A percentile compares a stretch with the other conserved stretches of the same genome.
phyloP scores from a whole-genome alignment of 306 rosid genomes.

The Cucumis melo region DNA sequence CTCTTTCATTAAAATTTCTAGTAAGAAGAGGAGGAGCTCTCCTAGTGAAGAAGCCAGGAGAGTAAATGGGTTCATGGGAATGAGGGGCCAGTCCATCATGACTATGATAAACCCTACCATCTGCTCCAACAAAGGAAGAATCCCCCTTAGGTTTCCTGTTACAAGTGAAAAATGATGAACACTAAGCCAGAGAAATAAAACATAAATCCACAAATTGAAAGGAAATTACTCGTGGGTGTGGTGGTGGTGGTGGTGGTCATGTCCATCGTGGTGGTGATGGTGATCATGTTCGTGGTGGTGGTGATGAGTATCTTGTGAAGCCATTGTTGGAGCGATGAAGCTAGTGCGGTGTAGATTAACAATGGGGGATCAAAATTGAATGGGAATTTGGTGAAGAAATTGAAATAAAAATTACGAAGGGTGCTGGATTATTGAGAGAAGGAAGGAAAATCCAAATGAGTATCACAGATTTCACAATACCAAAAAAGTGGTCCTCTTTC shows the following conservation, averaged over 20 bases:
- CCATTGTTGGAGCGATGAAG: slow-evolving; percentile 22
- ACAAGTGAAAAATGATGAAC: background rate
- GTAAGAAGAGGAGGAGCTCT: slow-evolving; percentile 63
- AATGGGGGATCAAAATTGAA: background rate
- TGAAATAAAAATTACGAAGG: background rate
- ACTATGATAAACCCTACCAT: slow-evolving; percentile 83
- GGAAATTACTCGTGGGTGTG: slow-evolving; percentile 3
- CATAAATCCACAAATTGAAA: background rate
- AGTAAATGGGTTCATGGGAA: slow-evolving; percentile 90
- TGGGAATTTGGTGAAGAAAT: background rate
- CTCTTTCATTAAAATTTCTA: slow-evolving; percentile 70
- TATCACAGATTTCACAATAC: background rate
- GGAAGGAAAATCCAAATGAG: background rate
- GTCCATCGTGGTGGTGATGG: background rate
- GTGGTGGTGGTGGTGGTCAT: slow-evolving; percentile 18
- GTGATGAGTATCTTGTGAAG: slow-evolving; percentile 22
- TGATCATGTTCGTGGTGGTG: background rate
- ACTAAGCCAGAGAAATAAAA: background rate
- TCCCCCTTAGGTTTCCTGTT: slow-evolving; percentile 14
- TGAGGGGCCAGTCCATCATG: slow-evolving; percentile 97
- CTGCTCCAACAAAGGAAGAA: slow-evolving; percentile 51
- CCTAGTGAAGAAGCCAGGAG: slow-evolving; percentile 82
- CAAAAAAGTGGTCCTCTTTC: background rate
- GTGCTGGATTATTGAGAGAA: background rate
- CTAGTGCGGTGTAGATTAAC: background rate